Percentiles rank a stretch among this genome's conserved stretches.
Evolutionary conservation across 371 early-diverging fungal species (phyloP).

Genomic region (Syncephalastrum contaminatum): DNA sequence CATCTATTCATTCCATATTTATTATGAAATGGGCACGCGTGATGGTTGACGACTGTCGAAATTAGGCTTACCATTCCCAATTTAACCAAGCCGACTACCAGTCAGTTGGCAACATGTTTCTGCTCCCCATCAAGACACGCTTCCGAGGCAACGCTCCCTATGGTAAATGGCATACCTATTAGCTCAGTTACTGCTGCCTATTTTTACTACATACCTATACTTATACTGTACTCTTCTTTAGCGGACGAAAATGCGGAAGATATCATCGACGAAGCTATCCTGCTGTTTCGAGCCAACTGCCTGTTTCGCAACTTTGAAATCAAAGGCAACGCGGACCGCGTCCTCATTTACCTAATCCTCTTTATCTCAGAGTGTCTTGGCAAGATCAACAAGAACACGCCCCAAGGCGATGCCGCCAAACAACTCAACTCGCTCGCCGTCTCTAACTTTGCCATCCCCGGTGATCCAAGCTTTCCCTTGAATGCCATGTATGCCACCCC

Average conservation of each 20-base stretch:
- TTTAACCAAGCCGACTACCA: constrained; percentile 78
- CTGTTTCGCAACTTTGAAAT: constrained; percentile 98
- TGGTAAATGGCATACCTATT: constrained; percentile 20
- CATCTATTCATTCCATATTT: background rate
- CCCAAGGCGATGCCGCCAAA: constrained; percentile 73
- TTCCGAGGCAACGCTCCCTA: constrained; percentile 83
- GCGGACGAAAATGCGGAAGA: constrained; percentile 74
- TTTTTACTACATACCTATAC: too few species aligned
- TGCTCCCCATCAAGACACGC: constrained; percentile 90
- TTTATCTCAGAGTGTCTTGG: constrained; percentile 87
- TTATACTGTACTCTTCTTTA: constrained; percentile 12
- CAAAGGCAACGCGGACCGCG: constrained; percentile 89
- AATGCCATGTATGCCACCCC: constrained; percentile 85
- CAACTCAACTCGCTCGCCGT: constrained; percentile 82
- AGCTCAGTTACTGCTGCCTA: too few species aligned
- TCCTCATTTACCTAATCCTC: constrained; percentile 90
- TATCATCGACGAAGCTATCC: constrained; percentile 91
- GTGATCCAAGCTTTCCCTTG: constrained; percentile 90
- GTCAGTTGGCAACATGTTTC: constrained; percentile 79
- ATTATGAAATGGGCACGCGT: background rate
- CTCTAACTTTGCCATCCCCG: constrained; percentile 88
- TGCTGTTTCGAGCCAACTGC: constrained; percentile 93
- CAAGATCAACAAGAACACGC: constrained; percentile 63
- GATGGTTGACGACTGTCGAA: background rate
- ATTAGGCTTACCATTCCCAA: constrained; percentile 89